Percentiles rank a stretch among this genome's conserved stretches.
These are phyloP conservation scores for Phaffomyces antillensis DNA, from an alignment of 805 yeast genomes.

Conservation along the genomic window DNA sequence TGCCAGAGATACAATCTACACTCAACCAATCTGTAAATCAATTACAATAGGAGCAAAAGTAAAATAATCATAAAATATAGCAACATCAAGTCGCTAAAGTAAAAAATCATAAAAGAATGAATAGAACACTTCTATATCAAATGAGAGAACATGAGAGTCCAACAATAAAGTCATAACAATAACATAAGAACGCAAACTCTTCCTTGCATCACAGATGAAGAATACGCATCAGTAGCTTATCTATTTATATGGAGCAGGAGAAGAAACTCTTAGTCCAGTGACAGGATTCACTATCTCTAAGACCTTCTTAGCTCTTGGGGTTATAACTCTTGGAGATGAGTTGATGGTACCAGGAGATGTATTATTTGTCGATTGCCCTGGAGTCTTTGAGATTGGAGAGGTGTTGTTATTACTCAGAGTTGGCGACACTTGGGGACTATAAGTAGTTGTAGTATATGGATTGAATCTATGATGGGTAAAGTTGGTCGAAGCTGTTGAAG, in stretches of 20 bases:
- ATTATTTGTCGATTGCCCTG: conserved; percentile 8
- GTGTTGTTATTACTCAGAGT: conserved; percentile 21
- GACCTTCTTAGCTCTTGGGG: conserved; percentile 54
- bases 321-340: conserved; percentile 38
- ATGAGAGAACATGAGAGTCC: no score
- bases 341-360: background rate
- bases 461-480: conserved; percentile 45
- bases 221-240: no score
- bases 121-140: no score
- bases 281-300: conserved; percentile 58
- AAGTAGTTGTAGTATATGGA: conserved; percentile 59
- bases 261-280: conserved; percentile 48
- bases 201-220: no score
- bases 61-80: no score
- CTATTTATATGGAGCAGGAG: conserved; percentile 35
- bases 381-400: conserved; percentile 16
- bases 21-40: no score
- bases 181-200: no score
- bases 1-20: no score
- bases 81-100: no score
- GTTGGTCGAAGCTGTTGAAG: conserved; percentile 8
- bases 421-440: conserved; percentile 45
- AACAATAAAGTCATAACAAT: no score
- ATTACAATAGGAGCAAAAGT: no score
- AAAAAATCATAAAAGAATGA: no score